Percentiles rank a stretch among this genome's conserved stretches.
These are phyloP conservation scores for Trichoderma sp. DNA, from an alignment of 2,329 filamentous ascomycete genomes.

Conservation along the genomic window DNA sequence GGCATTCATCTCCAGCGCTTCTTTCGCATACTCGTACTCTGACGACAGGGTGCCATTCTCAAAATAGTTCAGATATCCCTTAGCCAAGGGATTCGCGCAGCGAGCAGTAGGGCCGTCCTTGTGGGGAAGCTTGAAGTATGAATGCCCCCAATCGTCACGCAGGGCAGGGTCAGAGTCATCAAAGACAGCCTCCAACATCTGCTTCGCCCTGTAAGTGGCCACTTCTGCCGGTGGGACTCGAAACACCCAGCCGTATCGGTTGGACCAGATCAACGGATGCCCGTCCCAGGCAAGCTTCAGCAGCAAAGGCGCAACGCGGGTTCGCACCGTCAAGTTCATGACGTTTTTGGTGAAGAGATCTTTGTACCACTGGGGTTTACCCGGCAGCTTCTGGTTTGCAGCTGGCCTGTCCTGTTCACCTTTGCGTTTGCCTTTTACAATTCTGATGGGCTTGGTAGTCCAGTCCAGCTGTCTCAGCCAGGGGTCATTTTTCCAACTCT, in stretches of 20 bases:
- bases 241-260: slow-evolving; percentile 92
- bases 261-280: slow-evolving; percentile 88
- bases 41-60: slow-evolving; percentile 87
- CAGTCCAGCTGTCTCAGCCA: slow-evolving; percentile 95
- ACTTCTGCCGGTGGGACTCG: slow-evolving; percentile 66
- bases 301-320: slow-evolving; percentile 82
- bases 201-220: slow-evolving; percentile 67
- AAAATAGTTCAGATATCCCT: slow-evolving; percentile 87
- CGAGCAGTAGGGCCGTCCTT: slow-evolving; percentile 88
- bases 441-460: slow-evolving; percentile 88
- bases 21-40: slow-evolving; percentile 86
- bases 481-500: slow-evolving; percentile 75
- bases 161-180: slow-evolving; percentile 70
- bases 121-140: slow-evolving; percentile 93
- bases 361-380: slow-evolving; percentile 96
- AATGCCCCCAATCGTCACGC: slow-evolving; percentile 64
- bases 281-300: slow-evolving; percentile 87
- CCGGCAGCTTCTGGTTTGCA: slow-evolving; percentile 86
- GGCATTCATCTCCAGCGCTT: slow-evolving; percentile 96
- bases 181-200: slow-evolving; percentile 76
- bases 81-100: slow-evolving; percentile 86
- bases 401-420: slow-evolving; percentile 73
- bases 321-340: slow-evolving; percentile 82
- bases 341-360: slow-evolving; percentile 74
- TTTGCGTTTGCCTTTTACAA: slow-evolving; percentile 85